A percentile compares a stretch with the other conserved stretches of the same genome.
These are phyloP conservation scores for Trichoderma orchidacearum DNA, from an alignment of 495 filamentous ascomycete species.

Conservation along the genomic window DNA sequence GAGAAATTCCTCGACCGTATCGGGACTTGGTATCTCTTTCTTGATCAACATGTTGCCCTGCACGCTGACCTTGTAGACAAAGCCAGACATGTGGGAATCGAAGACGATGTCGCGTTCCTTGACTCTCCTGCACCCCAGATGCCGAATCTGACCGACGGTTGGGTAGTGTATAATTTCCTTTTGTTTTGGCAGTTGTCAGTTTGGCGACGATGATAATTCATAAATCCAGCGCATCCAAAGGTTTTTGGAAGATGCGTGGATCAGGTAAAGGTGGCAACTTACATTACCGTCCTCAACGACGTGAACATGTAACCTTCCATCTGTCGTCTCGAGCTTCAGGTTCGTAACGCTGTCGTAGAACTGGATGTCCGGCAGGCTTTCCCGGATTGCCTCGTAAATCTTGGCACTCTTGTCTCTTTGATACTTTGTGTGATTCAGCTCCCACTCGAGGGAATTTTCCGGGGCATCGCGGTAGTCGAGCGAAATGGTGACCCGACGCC, in stretches of 20 bases:
- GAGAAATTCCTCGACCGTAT: conserved; percentile 91
- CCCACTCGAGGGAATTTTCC: conserved; percentile 71
- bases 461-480: conserved; percentile 80
- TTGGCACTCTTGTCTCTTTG: conserved; percentile 90
- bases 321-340: conserved; percentile 80
- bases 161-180: conserved; percentile 85
- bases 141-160: conserved; percentile 55
- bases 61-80: conserved; percentile 86
- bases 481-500: conserved; percentile 85
- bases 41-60: conserved; percentile 67
- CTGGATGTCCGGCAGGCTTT: conserved; percentile 80
- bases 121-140: conserved; percentile 55
- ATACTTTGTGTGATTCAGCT: conserved; percentile 61
- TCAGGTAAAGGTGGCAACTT: conserved; percentile 7
- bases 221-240: not conserved
- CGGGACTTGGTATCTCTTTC: conserved; percentile 95
- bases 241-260: too few species aligned
- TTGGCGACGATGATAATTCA: not conserved
- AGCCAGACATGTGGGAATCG: conserved; percentile 85
- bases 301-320: conserved; percentile 86
- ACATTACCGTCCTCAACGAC: conserved; percentile 92
- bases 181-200: not conserved
- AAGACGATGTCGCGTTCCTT: conserved; percentile 67
- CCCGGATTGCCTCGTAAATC: conserved; percentile 91
- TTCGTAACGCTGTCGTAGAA: conserved; percentile 96